A percentile compares a stretch with the other conserved stretches of the same genome.
phyloP scores from a whole-genome alignment of 805 yeast species.

The Dipodascopsis uninucleata region DNA sequence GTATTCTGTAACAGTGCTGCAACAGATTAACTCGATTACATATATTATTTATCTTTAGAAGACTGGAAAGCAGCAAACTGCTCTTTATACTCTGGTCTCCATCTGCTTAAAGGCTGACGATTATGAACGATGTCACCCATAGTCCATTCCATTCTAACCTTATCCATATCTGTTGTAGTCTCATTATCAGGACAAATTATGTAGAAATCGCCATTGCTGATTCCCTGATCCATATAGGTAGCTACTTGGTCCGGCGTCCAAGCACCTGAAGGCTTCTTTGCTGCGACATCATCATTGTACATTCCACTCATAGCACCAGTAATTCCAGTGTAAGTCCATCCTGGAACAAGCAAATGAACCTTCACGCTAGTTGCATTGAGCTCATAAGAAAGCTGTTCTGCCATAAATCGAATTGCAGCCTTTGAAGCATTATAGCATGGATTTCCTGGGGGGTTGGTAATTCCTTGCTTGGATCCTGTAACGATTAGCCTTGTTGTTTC shows the following conservation, averaged over 20 bases:
- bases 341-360: constrained; percentile 32
- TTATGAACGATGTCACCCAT: constrained; percentile 25
- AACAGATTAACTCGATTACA: too few relatives aligned
- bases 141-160: constrained; percentile 30
- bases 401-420: constrained; percentile 50
- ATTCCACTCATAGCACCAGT: constrained; percentile 23
- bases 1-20: background rate
- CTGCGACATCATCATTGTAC: constrained; percentile 8
- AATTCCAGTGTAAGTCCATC: constrained; percentile 33
- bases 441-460: constrained; percentile 48
- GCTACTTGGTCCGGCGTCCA: constrained; percentile 34
- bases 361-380: constrained; percentile 25
- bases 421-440: constrained; percentile 56
- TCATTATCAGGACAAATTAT: constrained; percentile 33
- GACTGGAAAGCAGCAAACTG: constrained; percentile 21
- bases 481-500: constrained; percentile 25
- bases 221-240: constrained; percentile 26
- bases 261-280: constrained; percentile 32
- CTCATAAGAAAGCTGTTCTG: constrained; percentile 33
- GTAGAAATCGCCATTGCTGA: constrained; percentile 27
- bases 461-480: constrained; percentile 35
- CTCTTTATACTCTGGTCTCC: constrained; percentile 29
- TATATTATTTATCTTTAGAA: constrained; percentile 5
- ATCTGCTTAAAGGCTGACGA: constrained; percentile 31
- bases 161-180: constrained; percentile 27